Percentiles rank a stretch among this genome's conserved stretches.
Evolutionary conservation across 805 yeast genomes (phyloP).

Genomic region (Hemisphaericaspora nanyangensis): DNA sequence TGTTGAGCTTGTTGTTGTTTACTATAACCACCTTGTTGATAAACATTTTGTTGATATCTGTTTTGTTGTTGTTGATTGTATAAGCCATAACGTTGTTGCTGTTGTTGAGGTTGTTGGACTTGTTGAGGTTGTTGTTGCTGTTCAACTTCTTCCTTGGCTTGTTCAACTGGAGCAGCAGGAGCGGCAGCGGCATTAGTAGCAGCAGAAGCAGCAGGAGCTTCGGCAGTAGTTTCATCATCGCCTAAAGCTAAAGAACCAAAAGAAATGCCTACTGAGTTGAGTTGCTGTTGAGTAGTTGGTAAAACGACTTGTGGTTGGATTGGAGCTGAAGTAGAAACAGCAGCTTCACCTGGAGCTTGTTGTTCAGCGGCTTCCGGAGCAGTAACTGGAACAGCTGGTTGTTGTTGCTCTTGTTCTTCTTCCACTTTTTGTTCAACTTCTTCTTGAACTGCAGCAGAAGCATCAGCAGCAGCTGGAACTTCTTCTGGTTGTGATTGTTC

Average conservation of each 20-base stretch:
- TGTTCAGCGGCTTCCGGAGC: slow-evolving; percentile 34
- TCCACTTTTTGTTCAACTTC: slow-evolving; percentile 12
- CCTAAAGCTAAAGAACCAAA: slow-evolving; percentile 56
- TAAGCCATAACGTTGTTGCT: slow-evolving; percentile 15
- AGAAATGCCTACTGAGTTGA: slow-evolving; percentile 53
- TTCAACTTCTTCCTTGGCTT: slow-evolving; percentile 15
- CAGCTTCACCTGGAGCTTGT: slow-evolving; percentile 1
- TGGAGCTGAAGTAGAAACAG: slow-evolving; percentile 5
- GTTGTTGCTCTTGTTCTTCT: neutral
- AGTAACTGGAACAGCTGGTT: slow-evolving; percentile 4
- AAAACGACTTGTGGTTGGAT: slow-evolving; percentile 39
- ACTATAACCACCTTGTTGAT: slow-evolving; percentile 9
- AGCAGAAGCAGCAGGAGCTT: slow-evolving; percentile 14
- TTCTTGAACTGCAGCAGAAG: slow-evolving; percentile 25
- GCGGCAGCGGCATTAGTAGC: slow-evolving; percentile 3
- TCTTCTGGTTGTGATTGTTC: slow-evolving; percentile 14
- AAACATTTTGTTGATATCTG: slow-evolving; percentile 8
- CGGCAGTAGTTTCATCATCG: slow-evolving; percentile 36
- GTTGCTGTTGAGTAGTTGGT: slow-evolving; percentile 47
- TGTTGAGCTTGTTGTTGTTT: slow-evolving; percentile 16
- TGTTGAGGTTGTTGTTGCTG: slow-evolving; percentile 18
- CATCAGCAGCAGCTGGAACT: slow-evolving; percentile 9
- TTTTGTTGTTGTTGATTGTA: slow-evolving; percentile 11
- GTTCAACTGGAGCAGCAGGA: slow-evolving; percentile 5
- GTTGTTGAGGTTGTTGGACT: slow-evolving; percentile 10